Evolutionary conservation across 257 asterid species (phyloP), one percentile per base, ranked within the genome.

Genomic region (Anisodus tanguticus): DNA sequence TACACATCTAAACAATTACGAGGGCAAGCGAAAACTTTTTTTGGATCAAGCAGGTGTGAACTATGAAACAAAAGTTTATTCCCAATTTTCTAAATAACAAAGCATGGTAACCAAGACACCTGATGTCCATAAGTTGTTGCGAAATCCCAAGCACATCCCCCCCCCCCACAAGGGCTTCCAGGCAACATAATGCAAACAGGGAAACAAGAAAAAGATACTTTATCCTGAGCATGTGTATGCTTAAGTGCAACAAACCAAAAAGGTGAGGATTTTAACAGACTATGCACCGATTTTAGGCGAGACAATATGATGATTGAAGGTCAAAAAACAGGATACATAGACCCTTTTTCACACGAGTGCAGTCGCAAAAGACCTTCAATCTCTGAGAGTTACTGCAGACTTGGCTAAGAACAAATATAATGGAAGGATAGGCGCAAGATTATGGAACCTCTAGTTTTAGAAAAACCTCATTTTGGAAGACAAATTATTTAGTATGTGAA

Each of bases 121-220:
- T 53, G 47, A 74, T 5, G 8, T 51, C 47, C 47, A 76, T 12
- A 76, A 26, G 54, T 16, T 39, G 77, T 53, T 51, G 47, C 4
- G 7, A 53, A 1, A 54, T 53, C 49, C 47, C 64, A 51, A 53
- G 5, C 26, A 31, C 22, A 43, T 8, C 55, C 60, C 39, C 0
- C 80, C 11, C 17, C 47, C 62, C 81, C 4, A 13, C 3, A 3
- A 2, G 4, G 22, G 26, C 12, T 39, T 51, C 47, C 19, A 51
- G 62, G 81, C 45, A 76, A 53, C 81, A 26, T 41, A 49, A 19
- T 19, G 59, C 59, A 72, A 72, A 72, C n/a, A 72, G 79, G 57
- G 8, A 47, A 72, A 72, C 59, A 74, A 22, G 39, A 41, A 47
- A 74, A 74, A 74, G 60, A 45, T 11, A 26, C 60, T 74, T 74